Percentiles rank a stretch among this genome's conserved stretches.
Conservation (phyloP, 257 asterid species). For the Linderniella brevidens region DNA sequence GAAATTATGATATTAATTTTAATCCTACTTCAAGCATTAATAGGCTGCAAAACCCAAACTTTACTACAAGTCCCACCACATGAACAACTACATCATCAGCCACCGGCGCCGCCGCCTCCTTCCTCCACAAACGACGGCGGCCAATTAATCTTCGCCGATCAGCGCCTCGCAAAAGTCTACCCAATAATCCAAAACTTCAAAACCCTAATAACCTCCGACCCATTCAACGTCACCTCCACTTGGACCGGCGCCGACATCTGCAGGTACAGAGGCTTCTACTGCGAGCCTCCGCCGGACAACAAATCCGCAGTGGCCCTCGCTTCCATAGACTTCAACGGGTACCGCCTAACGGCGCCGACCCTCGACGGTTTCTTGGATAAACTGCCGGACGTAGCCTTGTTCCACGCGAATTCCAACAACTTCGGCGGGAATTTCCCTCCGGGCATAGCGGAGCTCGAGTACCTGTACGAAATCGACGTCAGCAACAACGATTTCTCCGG, state of each 20-base stretch:
- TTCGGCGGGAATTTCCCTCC: slow-evolving; percentile 39
- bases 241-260: slow-evolving; percentile 61
- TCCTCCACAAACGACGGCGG: no score
- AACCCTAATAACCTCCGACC: slow-evolving; percentile 40
- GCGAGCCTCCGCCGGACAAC: slow-evolving; percentile 68
- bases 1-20: no score
- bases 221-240: slow-evolving; percentile 37
- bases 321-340: slow-evolving; percentile 71
- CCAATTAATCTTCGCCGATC: slow-evolving; percentile 29
- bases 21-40: no score
- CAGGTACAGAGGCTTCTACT: slow-evolving; percentile 48
- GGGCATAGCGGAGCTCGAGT: slow-evolving; percentile 26
- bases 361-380: slow-evolving; percentile 55
- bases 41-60: no score
- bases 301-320: slow-evolving; percentile 57
- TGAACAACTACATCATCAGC: no score
- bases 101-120: no score
- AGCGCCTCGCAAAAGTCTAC: slow-evolving; percentile 43
- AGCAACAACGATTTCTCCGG: slow-evolving; percentile 67
- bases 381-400: slow-evolving; percentile 63
- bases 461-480: slow-evolving; percentile 56
- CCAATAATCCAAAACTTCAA: slow-evolving; percentile 56
- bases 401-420: slow-evolving; percentile 68
- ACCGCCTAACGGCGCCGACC: slow-evolving; percentile 37
- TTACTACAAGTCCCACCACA: no score